A percentile compares a stretch with the other conserved stretches of the same genome.
Evolutionary conservation across 2,329 filamentous ascomycete species (phyloP).

Genomic region (Alternaria viburni): DNA sequence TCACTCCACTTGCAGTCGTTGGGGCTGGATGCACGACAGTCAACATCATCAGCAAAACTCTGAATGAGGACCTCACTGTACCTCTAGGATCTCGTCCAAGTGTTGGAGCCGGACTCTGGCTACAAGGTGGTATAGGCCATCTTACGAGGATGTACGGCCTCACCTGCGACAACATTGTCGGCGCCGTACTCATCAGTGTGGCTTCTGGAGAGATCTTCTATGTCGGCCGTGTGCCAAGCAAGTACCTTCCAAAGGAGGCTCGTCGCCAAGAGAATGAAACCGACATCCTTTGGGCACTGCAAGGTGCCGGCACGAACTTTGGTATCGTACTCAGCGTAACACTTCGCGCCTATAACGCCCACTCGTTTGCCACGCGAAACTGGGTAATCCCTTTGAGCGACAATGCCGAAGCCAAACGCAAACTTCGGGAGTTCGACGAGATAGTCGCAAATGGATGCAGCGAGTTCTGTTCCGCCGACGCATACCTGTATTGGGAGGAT

Average conservation of each 20-base stretch:
- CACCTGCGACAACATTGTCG: constrained; percentile 65
- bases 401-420: constrained; percentile 40
- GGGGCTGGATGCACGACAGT: constrained; percentile 63
- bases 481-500: constrained; percentile 61
- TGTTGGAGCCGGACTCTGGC: constrained; percentile 67
- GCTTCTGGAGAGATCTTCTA: constrained; percentile 55
- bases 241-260: constrained; percentile 52
- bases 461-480: constrained; percentile 58
- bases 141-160: constrained; percentile 63
- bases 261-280: constrained; percentile 56
- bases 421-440: constrained; percentile 52
- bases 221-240: constrained; percentile 59
- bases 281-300: constrained; percentile 64
- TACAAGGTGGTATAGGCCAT: constrained; percentile 70
- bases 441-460: constrained; percentile 51
- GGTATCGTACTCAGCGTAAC: constrained; percentile 62
- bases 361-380: constrained; percentile 45
- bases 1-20: constrained; percentile 54
- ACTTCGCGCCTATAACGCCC: constrained; percentile 57
- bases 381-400: constrained; percentile 36
- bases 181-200: constrained; percentile 64
- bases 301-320: constrained; percentile 66
- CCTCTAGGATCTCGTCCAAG: constrained; percentile 68
- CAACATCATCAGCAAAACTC: constrained; percentile 59
- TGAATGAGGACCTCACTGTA: constrained; percentile 59